Evolutionary conservation across 2,329 filamentous ascomycete species (phyloP).

Genomic region (Xylaria sp.): DNA sequence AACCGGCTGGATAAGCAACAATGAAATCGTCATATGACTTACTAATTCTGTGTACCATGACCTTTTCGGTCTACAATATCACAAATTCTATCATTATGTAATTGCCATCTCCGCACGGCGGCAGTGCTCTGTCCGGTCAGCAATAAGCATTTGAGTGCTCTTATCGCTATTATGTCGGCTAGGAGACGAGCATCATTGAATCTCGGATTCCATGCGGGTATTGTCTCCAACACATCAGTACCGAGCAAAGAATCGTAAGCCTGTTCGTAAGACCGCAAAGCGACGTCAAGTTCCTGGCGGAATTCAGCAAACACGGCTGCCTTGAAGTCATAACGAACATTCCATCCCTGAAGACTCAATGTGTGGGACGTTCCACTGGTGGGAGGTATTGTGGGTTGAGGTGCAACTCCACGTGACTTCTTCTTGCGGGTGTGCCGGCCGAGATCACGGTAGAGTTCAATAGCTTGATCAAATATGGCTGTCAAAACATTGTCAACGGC

Average conservation of each 20-base stretch:
- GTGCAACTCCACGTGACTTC: constrained; percentile 79
- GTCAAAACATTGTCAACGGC: constrained; percentile 79
- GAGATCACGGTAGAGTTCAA: constrained; percentile 94
- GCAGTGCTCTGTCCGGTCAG: constrained; percentile 83
- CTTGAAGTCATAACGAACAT: constrained; percentile 94
- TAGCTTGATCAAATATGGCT: constrained; percentile 76
- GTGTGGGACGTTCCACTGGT: constrained; percentile 87
- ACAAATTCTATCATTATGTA: constrained; percentile 77
- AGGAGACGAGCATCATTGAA: constrained; percentile 95
- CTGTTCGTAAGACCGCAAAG: constrained; percentile 85
- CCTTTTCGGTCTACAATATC: constrained; percentile 85
- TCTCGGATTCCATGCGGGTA: constrained; percentile 87
- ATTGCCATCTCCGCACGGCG: constrained; percentile 83
- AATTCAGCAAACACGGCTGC: constrained; percentile 91
- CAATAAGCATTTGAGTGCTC: constrained; percentile 83
- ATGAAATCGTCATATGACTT: constrained; percentile 14
- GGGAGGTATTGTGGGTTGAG: constrained; percentile 83
- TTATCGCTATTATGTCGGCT: constrained; percentile 82
- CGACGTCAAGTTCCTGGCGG: constrained; percentile 89
- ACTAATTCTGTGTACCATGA: constrained; percentile 85
- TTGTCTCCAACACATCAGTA: constrained; percentile 85
- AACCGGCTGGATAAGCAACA: neutral
- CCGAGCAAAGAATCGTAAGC: constrained; percentile 87
- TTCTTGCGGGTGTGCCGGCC: constrained; percentile 94
- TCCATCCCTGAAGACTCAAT: constrained; percentile 88